Evolutionary conservation across 1,139 yeast species (phyloP).

Genomic region (Candida sp.): DNA sequence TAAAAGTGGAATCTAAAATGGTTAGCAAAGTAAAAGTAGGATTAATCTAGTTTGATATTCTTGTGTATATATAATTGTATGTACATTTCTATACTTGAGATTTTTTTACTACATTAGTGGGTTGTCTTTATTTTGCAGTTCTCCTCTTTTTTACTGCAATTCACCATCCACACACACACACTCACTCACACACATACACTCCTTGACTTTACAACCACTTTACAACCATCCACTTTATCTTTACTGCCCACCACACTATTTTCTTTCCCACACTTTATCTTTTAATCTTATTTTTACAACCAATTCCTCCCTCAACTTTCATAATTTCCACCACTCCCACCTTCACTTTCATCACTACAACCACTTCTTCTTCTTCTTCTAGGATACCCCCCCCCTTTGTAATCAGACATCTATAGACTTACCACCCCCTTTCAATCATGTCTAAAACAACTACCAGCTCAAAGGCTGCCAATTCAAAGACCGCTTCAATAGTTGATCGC

Average conservation of each 20-base stretch:
- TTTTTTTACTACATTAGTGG: not conserved
- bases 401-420: too few species aligned
- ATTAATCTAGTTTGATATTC: not conserved
- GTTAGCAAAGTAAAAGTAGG: too few species aligned
- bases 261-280: not conserved
- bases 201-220: not conserved
- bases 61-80: not conserved
- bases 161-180: not conserved
- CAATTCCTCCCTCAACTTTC: not conserved
- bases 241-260: not conserved
- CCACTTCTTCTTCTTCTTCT: not conserved
- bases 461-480: not conserved
- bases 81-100: not conserved
- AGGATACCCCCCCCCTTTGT: not conserved
- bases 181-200: too few species aligned
- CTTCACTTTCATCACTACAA: not conserved
- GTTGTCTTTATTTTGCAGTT: not conserved
- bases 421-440: not conserved
- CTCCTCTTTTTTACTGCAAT: not conserved
- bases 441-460: not conserved
- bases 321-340: not conserved
- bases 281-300: not conserved
- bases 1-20: too few species aligned
- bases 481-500: not conserved
- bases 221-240: not conserved